Base-by-base conservation (phyloP, 495 filamentous ascomycete genomes). In the Talaromyces proteolyticus region DNA sequence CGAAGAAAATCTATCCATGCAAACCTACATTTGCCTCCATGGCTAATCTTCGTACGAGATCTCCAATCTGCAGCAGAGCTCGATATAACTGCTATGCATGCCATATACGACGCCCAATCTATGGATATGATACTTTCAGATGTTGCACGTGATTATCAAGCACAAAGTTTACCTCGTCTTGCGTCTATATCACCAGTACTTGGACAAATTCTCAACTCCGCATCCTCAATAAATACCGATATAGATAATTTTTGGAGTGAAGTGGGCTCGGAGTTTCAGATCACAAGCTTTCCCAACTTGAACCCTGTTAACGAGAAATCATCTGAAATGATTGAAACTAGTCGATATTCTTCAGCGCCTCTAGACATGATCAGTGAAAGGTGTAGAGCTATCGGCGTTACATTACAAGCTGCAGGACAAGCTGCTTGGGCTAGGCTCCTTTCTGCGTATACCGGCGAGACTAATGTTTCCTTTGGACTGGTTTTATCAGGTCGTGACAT, bases 61-160 rank as follows among this genome's bases (percentile, higher is more conserved):
- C 47, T 56, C 0, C 47, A 57, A 6, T 41, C 36, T 1, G 51
- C 50, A 3, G 51, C 42, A 11, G 47, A 59, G 0, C 51, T 85
- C 10, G 59, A 74, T 36, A 69, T 87, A 39, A 79, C 71, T 12
- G 73, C 77, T 4, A 81, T 89, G 46, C 89, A 95, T 64, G 85
- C 86, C 3, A 66, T 95, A 1, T 93, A 90, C 54, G 89, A 95
- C 67, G 89, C 86, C 0, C 71, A 79, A 26, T 85, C 86, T 14
- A 65, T 95, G 4, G 68, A 75, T 14, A 43, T 66, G 1, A 71
- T 91, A 3, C 68, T 91, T 3, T 55, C 68, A 1, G 80, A 86
- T 51, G 62, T 91, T 22, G 54, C 59, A 4, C 55, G 54, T 46
- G 61, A 59, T 18, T 74, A 76, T 47, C 53, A 59, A 26, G 65